phyloP scores from a whole-genome alignment of 1,139 yeast genomes.

The Eremothecium cymbalariae region DNA sequence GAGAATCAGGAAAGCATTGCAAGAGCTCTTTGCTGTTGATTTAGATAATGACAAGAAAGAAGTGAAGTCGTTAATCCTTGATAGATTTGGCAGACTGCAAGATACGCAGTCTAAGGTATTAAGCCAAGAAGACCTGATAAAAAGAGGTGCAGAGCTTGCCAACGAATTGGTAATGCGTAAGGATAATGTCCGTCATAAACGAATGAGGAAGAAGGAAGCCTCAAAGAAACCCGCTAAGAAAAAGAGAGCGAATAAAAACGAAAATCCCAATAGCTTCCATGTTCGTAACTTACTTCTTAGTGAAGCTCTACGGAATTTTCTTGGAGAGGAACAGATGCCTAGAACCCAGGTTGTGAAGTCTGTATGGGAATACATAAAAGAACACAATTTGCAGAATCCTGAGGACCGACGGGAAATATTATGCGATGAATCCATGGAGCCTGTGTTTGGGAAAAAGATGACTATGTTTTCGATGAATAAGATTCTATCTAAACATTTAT shows the following conservation, averaged over 20 bases:
- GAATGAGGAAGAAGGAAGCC: constrained; percentile 11
- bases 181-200: constrained; percentile 9
- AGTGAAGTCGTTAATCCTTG: constrained; percentile 53
- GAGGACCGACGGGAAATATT: constrained; percentile 55
- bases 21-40: constrained; percentile 54
- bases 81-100: constrained; percentile 46
- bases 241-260: constrained; percentile 16
- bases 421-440: constrained; percentile 57
- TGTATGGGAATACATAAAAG: constrained; percentile 69
- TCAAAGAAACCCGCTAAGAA: constrained; percentile 25
- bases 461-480: constrained; percentile 67
- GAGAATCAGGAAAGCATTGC: constrained; percentile 60
- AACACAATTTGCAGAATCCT: constrained; percentile 58
- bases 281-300: constrained; percentile 36
- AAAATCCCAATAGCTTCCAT: constrained; percentile 20
- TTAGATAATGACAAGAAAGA: constrained; percentile 47
- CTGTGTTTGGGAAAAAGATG: constrained; percentile 52
- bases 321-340: constrained; percentile 41
- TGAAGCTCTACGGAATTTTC: constrained; percentile 41
- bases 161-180: constrained; percentile 11
- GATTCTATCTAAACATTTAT: constrained; percentile 46
- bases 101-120: constrained; percentile 24
- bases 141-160: constrained; percentile 31
- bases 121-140: constrained; percentile 26
- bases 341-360: constrained; percentile 67